Evolutionary conservation across 441 rosid species (phyloP).

Genomic region (Populus tomentosa): DNA sequence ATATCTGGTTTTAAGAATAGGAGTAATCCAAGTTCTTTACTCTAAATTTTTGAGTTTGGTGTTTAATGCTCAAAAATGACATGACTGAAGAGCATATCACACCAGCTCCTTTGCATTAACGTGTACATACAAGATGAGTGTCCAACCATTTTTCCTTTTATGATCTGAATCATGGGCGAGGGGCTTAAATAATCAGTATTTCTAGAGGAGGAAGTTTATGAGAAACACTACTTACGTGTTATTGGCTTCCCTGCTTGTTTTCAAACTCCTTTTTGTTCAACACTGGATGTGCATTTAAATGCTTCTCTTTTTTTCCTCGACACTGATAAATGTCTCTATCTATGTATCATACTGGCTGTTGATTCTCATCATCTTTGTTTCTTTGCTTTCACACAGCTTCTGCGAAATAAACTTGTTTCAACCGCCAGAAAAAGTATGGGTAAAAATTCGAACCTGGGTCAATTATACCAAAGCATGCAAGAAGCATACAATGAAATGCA

Average conservation of each 20-base stretch:
- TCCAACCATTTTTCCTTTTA: not conserved
- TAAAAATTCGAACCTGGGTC: conserved; percentile 55
- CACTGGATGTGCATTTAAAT: not conserved
- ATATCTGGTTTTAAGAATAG: not conserved
- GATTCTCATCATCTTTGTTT: conserved; percentile 12
- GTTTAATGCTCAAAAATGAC: not conserved
- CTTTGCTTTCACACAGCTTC: conserved; percentile 43
- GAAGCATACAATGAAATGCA: conserved; percentile 68
- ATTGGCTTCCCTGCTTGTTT: not conserved
- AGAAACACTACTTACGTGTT: too few relatives aligned
- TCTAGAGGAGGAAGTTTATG: not conserved
- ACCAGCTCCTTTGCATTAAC: not conserved
- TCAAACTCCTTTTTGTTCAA: not conserved
- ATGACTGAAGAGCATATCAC: not conserved
- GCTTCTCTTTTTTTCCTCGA: not conserved
- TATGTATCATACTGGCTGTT: not conserved
- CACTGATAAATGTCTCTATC: not conserved
- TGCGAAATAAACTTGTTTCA: conserved; percentile 60
- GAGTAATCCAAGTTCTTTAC: not conserved
- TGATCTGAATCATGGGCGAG: not conserved
- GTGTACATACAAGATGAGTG: not conserved
- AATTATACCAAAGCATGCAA: conserved; percentile 62
- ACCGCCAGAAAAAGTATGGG: conserved; percentile 54
- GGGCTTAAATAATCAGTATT: not conserved
- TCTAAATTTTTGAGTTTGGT: not conserved